These are phyloP conservation scores for Pseudocercospora crystallina DNA, from an alignment of 2,329 filamentous ascomycete genomes.

Conservation along the genomic window DNA sequence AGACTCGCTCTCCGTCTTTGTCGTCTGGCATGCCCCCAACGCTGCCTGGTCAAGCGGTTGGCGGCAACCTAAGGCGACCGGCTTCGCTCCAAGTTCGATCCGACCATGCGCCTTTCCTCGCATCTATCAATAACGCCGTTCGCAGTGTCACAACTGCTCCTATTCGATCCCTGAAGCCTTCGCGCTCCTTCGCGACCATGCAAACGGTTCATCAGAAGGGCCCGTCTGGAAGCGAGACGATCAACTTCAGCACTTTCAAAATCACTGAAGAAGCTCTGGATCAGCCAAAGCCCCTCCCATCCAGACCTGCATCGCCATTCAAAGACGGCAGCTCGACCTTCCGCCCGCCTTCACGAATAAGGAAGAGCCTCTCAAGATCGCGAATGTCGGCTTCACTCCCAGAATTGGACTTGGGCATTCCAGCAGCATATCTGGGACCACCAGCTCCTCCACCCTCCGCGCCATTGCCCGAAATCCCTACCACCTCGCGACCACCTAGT, in stretches of 20 bases:
- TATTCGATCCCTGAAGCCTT: conserved; percentile 32
- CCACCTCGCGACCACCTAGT: conserved; percentile 12
- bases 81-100: conserved; percentile 47
- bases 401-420: conserved; percentile 36
- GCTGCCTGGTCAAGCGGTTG: not conserved
- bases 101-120: conserved; percentile 45
- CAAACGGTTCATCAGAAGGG: conserved; percentile 6
- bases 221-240: not conserved
- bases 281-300: conserved; percentile 16
- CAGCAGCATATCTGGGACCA: conserved; percentile 43
- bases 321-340: conserved; percentile 3
- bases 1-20: not conserved
- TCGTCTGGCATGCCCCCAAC: not conserved
- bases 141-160: conserved; percentile 25
- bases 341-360: conserved; percentile 28
- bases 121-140: conserved; percentile 23
- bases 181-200: conserved; percentile 24
- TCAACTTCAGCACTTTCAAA: conserved; percentile 10
- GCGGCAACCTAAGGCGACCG: conserved; percentile 39
- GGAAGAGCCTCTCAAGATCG: not conserved
- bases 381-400: conserved; percentile 29
- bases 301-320: conserved; percentile 8
- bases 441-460: conserved; percentile 48
- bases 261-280: conserved; percentile 20
- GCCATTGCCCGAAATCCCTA: conserved; percentile 39